Evolutionary conservation across 441 rosid species (phyloP).

Genomic region (Euphorbia celastroides): DNA sequence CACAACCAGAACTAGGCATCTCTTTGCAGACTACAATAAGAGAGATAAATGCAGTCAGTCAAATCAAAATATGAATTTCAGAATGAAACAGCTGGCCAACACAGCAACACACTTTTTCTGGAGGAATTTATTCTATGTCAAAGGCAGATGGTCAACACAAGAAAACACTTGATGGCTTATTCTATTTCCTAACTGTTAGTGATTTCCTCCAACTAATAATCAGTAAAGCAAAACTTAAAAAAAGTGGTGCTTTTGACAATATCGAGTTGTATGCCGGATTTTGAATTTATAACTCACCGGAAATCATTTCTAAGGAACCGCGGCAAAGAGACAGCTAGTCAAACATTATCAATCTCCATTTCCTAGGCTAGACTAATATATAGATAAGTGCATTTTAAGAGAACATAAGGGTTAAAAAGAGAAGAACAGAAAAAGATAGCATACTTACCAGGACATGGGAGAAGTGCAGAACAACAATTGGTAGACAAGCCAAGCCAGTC

Average conservation of each 20-base stretch:
- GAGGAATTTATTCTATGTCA: not conserved
- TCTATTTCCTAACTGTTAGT: not conserved
- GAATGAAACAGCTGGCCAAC: not conserved
- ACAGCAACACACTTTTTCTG: not conserved
- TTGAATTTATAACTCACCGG: not conserved
- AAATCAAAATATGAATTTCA: not conserved
- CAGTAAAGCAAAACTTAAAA: not conserved
- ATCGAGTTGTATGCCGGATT: not conserved
- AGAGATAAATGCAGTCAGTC: slow-evolving; percentile 21
- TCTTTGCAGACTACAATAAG: slow-evolving; percentile 74
- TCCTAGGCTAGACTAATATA: not conserved
- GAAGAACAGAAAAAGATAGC: not conserved
- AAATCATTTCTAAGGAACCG: not conserved
- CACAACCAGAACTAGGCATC: slow-evolving; percentile 81
- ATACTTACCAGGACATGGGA: slow-evolving; percentile 79
- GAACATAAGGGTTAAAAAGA: not conserved
- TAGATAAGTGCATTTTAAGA: not conserved
- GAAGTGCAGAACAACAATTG: slow-evolving; percentile 91
- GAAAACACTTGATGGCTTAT: not conserved
- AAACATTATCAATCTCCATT: not conserved
- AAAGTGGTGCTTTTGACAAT: not conserved
- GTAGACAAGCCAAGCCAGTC: slow-evolving; percentile 86
- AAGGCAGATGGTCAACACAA: not conserved
- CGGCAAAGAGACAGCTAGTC: not conserved
- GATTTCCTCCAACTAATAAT: slow-evolving; percentile 2